Base-by-base conservation (phyloP, 2,329 filamentous ascomycete genomes). In the Lasiodiplodia sp. region DNA sequence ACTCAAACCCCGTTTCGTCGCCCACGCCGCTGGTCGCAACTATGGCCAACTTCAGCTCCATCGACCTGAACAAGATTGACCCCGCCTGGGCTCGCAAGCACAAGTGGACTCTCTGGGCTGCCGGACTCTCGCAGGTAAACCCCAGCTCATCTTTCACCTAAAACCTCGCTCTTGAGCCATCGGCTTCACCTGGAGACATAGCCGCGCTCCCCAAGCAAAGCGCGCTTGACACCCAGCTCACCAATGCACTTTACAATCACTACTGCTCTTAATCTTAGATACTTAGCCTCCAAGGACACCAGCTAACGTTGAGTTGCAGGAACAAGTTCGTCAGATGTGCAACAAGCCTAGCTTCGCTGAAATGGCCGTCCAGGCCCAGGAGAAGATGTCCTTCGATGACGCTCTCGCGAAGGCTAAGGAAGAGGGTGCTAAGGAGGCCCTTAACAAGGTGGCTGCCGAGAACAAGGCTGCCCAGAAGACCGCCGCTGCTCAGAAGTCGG, bases 1-100 rank as follows among this genome's bases (percentile, higher is more conserved):
- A 23, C 40, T 21, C 16, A 16, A 14, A 40, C 2, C n/a, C 40
- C 40, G 40, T 14, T 51, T 28, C 25, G 40, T 49, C 58, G 14
- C 53, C 25, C 28, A 34, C 53, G 7, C 16, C 23, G 8, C 18
- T 18, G 28, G 28, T 56, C 31, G 52, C 53, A 56, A 62, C 7
- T 3, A 57, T 57, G 52, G 25, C 28, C 18, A 14, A 7, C 55
- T 23, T 34, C 40, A 62, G 10, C 38, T 25, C 21, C 18, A 12
- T 18, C 25, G 40, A 60, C 12, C 8, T 44, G 21, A 44, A 21
- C 10, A 44, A 60, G 58, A 49, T 49, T 16, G 58, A 62, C 25
- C 58, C 58, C 18, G 58, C 21, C 16, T 62, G 40, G 40, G 58
- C 40, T 14, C 40, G 58, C 40, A 49, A 37, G 53, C 53, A 56